Conservation (phyloP, 352 stramenopile genomes). For the Peronospora belbahrii region DNA sequence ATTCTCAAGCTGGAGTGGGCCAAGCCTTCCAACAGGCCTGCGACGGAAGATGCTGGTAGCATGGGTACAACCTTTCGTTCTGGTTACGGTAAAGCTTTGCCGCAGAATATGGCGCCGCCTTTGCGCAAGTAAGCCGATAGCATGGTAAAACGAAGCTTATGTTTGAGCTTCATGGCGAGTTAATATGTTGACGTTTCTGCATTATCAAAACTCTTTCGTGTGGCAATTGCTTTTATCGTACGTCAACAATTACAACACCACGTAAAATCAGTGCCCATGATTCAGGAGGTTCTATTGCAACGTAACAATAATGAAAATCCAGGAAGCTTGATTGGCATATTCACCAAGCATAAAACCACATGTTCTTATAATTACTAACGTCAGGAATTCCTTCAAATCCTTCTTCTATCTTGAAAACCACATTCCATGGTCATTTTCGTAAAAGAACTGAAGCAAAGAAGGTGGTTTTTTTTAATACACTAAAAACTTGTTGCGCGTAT, state of each 20-base stretch:
- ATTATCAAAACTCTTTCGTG: no score
- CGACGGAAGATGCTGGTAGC: conserved; percentile 59
- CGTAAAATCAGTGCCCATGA: conserved; percentile 6
- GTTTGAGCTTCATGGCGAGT: conserved; percentile 5
- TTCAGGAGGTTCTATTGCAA: conserved; percentile 4
- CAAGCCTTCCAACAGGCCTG: conserved; percentile 90
- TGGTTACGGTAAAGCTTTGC: conserved; percentile 82
- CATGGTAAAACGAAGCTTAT: conserved; percentile 1
- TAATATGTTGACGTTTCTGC: conserved; percentile 16
- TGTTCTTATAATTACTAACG: no score
- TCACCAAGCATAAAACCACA: no score
- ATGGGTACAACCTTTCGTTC: conserved; percentile 85
- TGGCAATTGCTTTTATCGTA: no score
- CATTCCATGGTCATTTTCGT: not conserved
- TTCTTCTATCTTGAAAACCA: not conserved
- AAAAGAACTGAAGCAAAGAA: not conserved
- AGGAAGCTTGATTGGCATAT: not conserved
- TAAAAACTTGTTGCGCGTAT: not conserved
- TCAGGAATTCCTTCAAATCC: not conserved
- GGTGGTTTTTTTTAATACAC: not conserved
- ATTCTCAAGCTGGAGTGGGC: conserved; percentile 99
- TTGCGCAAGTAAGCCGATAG: conserved; percentile 55
- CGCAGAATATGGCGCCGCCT: conserved; percentile 75
- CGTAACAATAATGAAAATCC: not conserved
- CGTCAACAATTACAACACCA: not conserved